Conservation (phyloP, 2,329 filamentous ascomycete genomes). For the Fusarium sp. region DNA sequence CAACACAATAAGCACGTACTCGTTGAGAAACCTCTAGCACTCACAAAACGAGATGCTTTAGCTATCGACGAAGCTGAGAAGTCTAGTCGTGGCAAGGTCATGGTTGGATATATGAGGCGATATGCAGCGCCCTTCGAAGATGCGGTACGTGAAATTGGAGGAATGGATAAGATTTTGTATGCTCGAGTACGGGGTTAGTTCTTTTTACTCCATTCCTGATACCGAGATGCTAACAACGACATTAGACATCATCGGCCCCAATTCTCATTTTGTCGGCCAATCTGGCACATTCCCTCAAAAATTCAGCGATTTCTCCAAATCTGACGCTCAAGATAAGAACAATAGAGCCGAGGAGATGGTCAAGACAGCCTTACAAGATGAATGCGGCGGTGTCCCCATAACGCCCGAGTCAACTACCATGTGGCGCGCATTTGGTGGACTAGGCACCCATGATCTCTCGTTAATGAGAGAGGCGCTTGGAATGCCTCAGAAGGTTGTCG, state of each 20-base stretch:
- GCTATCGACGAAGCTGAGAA: slow-evolving; percentile 66
- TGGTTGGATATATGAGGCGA: slow-evolving; percentile 74
- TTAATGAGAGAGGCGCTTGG: slow-evolving; percentile 43
- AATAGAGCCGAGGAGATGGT: not conserved
- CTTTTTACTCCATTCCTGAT: not conserved
- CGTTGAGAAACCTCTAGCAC: slow-evolving; percentile 71
- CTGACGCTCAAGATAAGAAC: not conserved
- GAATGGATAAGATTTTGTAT: slow-evolving; percentile 68
- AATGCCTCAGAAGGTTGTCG: slow-evolving; percentile 37
- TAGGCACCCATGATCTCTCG: slow-evolving; percentile 40
- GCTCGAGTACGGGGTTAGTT: slow-evolving; percentile 58
- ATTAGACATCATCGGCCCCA: slow-evolving; percentile 63
- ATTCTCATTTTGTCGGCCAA: slow-evolving; percentile 63
- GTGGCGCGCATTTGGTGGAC: slow-evolving; percentile 9
- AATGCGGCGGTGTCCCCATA: not conserved
- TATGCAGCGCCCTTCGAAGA: slow-evolving; percentile 70
- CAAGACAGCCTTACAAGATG: not conserved
- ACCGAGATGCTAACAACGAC: not conserved
- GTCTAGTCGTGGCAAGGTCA: slow-evolving; percentile 60
- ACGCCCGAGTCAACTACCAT: slow-evolving; percentile 12
- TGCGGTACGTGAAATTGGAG: slow-evolving; percentile 67
- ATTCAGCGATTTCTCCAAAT: slow-evolving; percentile 47
- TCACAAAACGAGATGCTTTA: slow-evolving; percentile 63
- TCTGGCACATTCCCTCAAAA: slow-evolving; percentile 63
- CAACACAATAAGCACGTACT: slow-evolving; percentile 69